Percentiles rank a stretch among this genome's conserved stretches.
Evolutionary conservation across 1,284 basidiomycete genomes (phyloP).

Genomic region (Ustilago cynodontis): DNA sequence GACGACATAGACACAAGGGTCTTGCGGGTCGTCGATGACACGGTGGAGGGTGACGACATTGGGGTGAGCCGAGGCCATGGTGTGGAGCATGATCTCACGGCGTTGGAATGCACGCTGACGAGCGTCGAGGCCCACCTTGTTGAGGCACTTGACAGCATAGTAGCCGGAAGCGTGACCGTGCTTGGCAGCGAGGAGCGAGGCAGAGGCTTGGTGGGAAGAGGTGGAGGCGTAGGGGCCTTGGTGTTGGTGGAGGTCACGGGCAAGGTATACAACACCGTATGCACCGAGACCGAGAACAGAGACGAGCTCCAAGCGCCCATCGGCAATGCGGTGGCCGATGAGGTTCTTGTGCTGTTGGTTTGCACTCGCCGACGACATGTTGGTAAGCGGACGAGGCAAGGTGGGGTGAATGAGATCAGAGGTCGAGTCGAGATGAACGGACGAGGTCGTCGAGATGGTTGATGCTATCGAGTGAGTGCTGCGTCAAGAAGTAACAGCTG

Average conservation of each 20-base stretch:
- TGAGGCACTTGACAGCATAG: constrained; percentile 88
- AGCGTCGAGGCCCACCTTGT: constrained; percentile 75
- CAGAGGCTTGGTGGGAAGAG: constrained; percentile 41
- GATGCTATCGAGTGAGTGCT: constrained; percentile 2
- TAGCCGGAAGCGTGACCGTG: constrained; percentile 70
- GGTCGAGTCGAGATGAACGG: background rate
- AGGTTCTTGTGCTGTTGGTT: constrained; percentile 68
- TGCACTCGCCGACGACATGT: constrained; percentile 44
- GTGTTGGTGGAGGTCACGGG: constrained; percentile 63
- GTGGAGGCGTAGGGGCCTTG: constrained; percentile 52
- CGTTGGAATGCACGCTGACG: constrained; percentile 86
- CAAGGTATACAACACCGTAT: constrained; percentile 91
- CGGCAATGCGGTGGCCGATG: constrained; percentile 71
- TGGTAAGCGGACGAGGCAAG: constrained; percentile 17
- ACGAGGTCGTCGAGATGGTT: background rate
- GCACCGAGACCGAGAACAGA: constrained; percentile 92
- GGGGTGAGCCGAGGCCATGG: constrained; percentile 78
- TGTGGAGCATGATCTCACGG: constrained; percentile 77
- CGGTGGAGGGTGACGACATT: constrained; percentile 90
- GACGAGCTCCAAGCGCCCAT: constrained; percentile 80
- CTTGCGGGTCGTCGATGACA: constrained; percentile 78
- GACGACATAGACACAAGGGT: constrained; percentile 75
- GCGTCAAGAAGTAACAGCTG: constrained; percentile 12
- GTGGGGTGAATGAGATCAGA: background rate
- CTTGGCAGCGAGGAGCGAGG: constrained; percentile 51